Evolutionary conservation across 306 rosid species (phyloP), one percentile per base, ranked within the genome.

Genomic region (Cicer judaicum): DNA sequence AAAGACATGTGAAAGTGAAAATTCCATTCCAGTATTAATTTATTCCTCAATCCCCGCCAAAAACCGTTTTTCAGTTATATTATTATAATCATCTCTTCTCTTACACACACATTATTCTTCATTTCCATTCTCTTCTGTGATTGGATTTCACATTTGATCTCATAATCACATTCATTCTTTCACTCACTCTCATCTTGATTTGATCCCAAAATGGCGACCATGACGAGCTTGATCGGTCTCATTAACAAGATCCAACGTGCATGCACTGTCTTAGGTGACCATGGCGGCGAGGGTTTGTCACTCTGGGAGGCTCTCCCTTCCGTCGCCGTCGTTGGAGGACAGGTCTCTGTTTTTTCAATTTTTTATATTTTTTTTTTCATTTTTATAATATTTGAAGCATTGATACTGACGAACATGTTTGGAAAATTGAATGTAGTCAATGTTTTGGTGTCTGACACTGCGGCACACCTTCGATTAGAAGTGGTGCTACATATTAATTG

Each of bases 261-360:
- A 50, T 95, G 99, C 84, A 95, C 99, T 34, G 97, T 90, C 7
- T 84, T 95, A 41, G 99, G 99, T 2, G 99, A 95, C 29, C 82
- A 95, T 71, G 99, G 99, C 29, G 99, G 99, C 29, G 98, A 92
- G 82, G 99, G 97, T n/a, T 78, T 95, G 89, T 95, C 99, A 16
- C 96, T 95, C 48, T 95, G 99, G 98, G 99, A 95, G 82, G 99
- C 99, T 80, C 99, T 95, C 80, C 99, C 99, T 63, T 83, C 99
- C 7, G 99, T 92, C 36, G 99, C 99, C 18, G 99, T 95, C 73
- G 99, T 95, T 10, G 99, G 99, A 21, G 99, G 99, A 79, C 99
- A 95, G 98, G 99, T 95, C 13, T 43, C 71, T 2, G 42, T 21
- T 21, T 66, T 19, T 10, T 13, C 18, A 36, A 1, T 13, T 49